phyloP scores from a whole-genome alignment of 176 grass and related monocot genomes.

The Elaeis guineensis region DNA sequence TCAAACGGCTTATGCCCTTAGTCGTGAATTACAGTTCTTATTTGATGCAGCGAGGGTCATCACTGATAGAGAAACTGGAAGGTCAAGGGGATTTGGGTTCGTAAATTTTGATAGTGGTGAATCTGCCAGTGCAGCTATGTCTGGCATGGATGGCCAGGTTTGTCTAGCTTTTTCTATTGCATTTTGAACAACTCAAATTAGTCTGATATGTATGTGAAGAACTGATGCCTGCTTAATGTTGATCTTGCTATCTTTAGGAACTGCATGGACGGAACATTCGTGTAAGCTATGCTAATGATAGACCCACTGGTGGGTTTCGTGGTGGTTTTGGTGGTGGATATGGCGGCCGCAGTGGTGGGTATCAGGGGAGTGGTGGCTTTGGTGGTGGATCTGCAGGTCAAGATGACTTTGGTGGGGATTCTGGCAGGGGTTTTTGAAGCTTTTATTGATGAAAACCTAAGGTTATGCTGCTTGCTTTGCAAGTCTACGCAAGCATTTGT shows the following conservation, averaged over 20 bases:
- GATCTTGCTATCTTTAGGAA: constrained; percentile 34
- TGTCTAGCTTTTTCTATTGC: background rate
- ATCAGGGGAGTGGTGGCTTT: no score
- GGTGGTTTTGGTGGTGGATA: constrained; percentile 15
- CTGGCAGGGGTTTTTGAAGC: no score
- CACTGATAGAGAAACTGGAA: constrained; percentile 52
- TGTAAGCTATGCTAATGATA: constrained; percentile 63
- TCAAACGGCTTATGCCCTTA: no score
- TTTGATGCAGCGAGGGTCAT: constrained; percentile 53
- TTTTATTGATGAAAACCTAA: no score
- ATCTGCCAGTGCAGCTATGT: constrained; percentile 24
- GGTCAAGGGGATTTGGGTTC: constrained; percentile 92
- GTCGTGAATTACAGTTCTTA: no score
- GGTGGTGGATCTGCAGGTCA: no score
- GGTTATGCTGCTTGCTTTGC: no score
- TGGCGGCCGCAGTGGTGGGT: background rate
- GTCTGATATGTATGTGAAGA: no score
- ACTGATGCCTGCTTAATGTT: no score
- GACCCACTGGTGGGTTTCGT: constrained; percentile 21
- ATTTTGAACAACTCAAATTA: background rate
- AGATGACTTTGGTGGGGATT: no score
- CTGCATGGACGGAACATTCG: constrained; percentile 46
- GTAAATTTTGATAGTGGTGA: constrained; percentile 30
- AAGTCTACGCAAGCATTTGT: no score
- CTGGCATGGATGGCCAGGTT: constrained; percentile 73